Base-by-base conservation (phyloP, 352 stramenopile genomes). In the Pythium guiyangense region DNA sequence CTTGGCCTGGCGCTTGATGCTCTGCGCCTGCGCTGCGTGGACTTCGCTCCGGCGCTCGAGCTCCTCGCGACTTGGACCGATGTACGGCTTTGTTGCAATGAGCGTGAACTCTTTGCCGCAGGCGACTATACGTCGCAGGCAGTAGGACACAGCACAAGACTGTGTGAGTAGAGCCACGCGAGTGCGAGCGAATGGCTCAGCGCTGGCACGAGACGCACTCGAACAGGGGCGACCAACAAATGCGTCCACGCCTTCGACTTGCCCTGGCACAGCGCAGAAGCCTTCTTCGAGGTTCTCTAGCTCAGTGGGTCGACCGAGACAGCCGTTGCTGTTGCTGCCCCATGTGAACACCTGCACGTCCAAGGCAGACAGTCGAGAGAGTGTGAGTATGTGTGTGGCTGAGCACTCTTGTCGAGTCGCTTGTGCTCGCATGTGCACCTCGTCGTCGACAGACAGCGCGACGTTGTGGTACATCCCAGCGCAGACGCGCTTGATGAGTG, bases 401-500 rank as follows among this genome's bases (percentile, higher is more conserved):
- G 14, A 43, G 39, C 9, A 17, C 12, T 26, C 12, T n/a, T n/a
- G n/a, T n/a, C n/a, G n/a, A n/a, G 18, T 27, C 43, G 10, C 1
- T 11, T 29, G 4, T 4, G 6, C 11, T 18, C 8, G 5, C n/a
- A 4, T 2, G 22, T 49, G 15, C 27, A 88, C 78, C 71, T 98
- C 90, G 48, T 94, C 84, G 39, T 98, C 90, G 12, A 90, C 74
- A 0, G 90, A 94, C 14, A 98, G 61, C 2, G 88, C 89, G 18
- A 88, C 86, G 57, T 96, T 97, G 69, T 98, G 94, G 60, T 96
- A 93, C 71, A 90, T 95, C 3, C 90, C 90, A 22, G 78, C 87
- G 55, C 79, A 87, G 0, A 97, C 66, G 64, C 79, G 86, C 61
- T 91, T 96, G 55, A 96, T 86, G 2, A 96, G 72, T 3, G 88